Evolutionary conservation across 2,329 filamentous ascomycete species (phyloP).

Genomic region (Xylaria polymorpha): DNA sequence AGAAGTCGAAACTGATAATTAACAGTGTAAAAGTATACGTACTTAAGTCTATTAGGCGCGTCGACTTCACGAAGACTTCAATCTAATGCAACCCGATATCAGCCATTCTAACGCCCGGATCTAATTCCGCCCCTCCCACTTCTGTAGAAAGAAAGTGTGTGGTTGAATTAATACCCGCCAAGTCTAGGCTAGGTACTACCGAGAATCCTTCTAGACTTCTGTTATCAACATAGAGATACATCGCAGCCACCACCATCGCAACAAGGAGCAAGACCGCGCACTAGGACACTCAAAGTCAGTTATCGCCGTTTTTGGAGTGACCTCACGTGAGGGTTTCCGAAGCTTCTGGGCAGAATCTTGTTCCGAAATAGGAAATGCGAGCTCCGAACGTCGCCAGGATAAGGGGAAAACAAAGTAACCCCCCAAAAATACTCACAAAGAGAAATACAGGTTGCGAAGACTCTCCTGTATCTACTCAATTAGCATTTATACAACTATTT

Average conservation of each 20-base stretch:
- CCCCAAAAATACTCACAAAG: slow-evolving; percentile 8
- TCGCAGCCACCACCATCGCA: slow-evolving; percentile 38
- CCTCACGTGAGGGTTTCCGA: background rate
- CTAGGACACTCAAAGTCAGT: background rate
- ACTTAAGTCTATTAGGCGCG: no score
- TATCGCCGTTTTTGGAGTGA: background rate
- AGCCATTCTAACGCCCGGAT: slow-evolving; percentile 16
- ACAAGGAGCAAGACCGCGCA: slow-evolving; percentile 43
- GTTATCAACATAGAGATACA: slow-evolving; percentile 17
- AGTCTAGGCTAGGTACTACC: slow-evolving; percentile 26
- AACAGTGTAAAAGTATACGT: background rate
- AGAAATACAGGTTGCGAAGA: slow-evolving; percentile 42
- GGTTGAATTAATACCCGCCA: slow-evolving; percentile 9
- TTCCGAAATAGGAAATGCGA: background rate
- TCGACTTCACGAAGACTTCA: background rate
- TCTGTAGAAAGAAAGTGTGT: background rate
- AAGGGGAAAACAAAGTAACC: background rate
- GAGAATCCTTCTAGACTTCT: slow-evolving; percentile 19
- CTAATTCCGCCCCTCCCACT: slow-evolving; percentile 20
- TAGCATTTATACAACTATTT: background rate
- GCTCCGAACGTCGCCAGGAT: background rate
- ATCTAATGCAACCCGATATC: background rate
- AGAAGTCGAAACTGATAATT: background rate
- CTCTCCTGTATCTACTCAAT: slow-evolving; percentile 29
- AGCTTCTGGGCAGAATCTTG: background rate